Conservation (phyloP, 2,329 filamentous ascomycete species). For the Alternaria brassicicola region DNA sequence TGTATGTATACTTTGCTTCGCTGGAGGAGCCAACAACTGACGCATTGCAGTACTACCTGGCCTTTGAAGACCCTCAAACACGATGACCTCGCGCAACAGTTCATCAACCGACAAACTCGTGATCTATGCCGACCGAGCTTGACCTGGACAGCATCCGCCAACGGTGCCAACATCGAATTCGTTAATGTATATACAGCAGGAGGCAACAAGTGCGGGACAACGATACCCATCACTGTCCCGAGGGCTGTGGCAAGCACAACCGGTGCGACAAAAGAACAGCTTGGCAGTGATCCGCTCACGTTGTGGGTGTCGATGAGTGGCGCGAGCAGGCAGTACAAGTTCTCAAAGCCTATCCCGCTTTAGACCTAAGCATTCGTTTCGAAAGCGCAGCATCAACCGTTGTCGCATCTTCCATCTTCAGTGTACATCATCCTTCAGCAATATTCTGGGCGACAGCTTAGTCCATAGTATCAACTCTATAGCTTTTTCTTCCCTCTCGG, state of each 20-base stretch:
- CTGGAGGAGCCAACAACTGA: slow-evolving; percentile 5
- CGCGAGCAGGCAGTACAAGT: slow-evolving; percentile 42
- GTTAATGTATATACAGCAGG: slow-evolving; percentile 56
- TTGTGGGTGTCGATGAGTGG: slow-evolving; percentile 50
- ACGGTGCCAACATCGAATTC: slow-evolving; percentile 55
- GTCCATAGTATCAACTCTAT: not conserved
- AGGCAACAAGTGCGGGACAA: slow-evolving; percentile 58
- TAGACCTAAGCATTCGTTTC: slow-evolving; percentile 17
- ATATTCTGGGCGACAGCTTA: not conserved
- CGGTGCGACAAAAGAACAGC: slow-evolving; percentile 57
- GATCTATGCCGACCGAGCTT: slow-evolving; percentile 60
- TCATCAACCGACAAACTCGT: slow-evolving; percentile 60
- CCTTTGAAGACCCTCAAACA: slow-evolving; percentile 63
- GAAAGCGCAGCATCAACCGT: not conserved
- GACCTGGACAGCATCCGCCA: slow-evolving; percentile 52
- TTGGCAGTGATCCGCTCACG: slow-evolving; percentile 56
- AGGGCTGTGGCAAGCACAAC: slow-evolving; percentile 51
- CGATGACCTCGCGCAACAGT: slow-evolving; percentile 59
- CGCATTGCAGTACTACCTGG: slow-evolving; percentile 50
- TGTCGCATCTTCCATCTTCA: slow-evolving; percentile 1
- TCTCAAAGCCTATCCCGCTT: slow-evolving; percentile 35
- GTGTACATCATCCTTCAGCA: slow-evolving; percentile 13
- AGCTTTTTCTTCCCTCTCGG: not conserved
- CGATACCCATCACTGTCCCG: slow-evolving; percentile 63
- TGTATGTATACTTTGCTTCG: slow-evolving; percentile 39